Base-by-base conservation (phyloP, 177 flowering plant genomes). In the Telopea speciosissima region DNA sequence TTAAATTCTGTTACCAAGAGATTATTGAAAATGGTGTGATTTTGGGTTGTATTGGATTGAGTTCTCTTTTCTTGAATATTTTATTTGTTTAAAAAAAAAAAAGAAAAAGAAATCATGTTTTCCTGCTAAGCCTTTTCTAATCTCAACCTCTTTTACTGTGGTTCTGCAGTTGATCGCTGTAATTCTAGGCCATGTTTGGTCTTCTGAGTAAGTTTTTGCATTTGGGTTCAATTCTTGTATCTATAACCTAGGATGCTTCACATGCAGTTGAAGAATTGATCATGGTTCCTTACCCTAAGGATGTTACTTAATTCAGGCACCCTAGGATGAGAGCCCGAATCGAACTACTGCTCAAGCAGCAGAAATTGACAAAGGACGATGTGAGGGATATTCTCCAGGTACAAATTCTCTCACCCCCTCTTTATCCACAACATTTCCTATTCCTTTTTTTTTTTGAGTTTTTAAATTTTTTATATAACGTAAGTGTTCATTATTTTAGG, bases 161-260 rank as follows among this genome's bases (percentile, higher is more conserved):
- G 19, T 60, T 16, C 25, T 85, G 85, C 94, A 95, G 99, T 82
- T 93, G 76, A 87, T 96, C 74, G 87, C 96, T 63, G 89, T 93
- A 23, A 89, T 96, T 72, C 83, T 96, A 71, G 96, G 98, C 63
- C 97, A 96, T 83, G 84, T 96, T 72, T 91, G 99, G 99, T 86
- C 96, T 24, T 85, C 92, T 58, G 99, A 96, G 99, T 96, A 91
- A 86, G 99, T 83, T 1, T 25, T 49, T 26, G 42, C 58, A 69
- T 70, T 60, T 49, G 52, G 1, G 21, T 25, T 56, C 11, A 16
- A 23, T 56, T 23, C 64, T n/a, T 64, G 24, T 24, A 25, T 69
- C 22, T 64, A 21, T 25, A 56, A 7, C 3, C 11, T 3, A 59
- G 14, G 59, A 3, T 9, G 26, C 60, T 64, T 28, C 45, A 60